These are phyloP conservation scores for Psilocybe azurescens DNA, from an alignment of 768 basidiomycete genomes.

Conservation along the genomic window DNA sequence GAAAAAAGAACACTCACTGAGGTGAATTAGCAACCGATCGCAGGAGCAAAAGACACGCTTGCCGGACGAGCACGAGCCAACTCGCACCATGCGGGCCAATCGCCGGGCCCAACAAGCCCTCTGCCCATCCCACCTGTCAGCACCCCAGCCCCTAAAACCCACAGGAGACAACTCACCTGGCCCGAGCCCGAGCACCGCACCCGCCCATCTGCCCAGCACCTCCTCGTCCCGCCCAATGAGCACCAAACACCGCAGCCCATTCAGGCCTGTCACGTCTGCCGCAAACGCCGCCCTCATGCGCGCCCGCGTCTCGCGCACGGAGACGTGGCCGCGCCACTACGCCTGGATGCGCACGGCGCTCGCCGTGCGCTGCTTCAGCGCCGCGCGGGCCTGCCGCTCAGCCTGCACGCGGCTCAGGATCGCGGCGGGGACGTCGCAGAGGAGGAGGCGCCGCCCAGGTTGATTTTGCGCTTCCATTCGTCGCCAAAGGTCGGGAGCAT, in stretches of 20 bases:
- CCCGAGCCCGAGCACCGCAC: conserved; percentile 34
- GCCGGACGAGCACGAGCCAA: conserved; percentile 68
- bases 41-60: conserved; percentile 53
- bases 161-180: conserved; percentile 33
- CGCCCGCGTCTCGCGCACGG: conserved; percentile 44
- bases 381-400: conserved; percentile 61
- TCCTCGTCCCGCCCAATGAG: conserved; percentile 53
- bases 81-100: conserved; percentile 41
- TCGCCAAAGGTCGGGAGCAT: conserved; percentile 19
- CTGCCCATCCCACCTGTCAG: conserved; percentile 28
- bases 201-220: conserved; percentile 53
- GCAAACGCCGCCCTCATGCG: conserved; percentile 57
- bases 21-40: conserved; percentile 53
- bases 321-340: conserved; percentile 63
- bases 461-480: conserved; percentile 68
- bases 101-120: conserved; percentile 43
- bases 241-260: conserved; percentile 67
- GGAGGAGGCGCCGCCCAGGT: conserved; percentile 72
- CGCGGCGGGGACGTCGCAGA: conserved; percentile 45
- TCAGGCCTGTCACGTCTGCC: conserved; percentile 50
- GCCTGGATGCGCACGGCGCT: conserved; percentile 67
- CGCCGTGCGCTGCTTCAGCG: conserved; percentile 59
- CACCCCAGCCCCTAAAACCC: background rate
- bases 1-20: conserved; percentile 44
- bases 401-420: conserved; percentile 69